These are phyloP conservation scores for Diaporthe helianthi DNA, from an alignment of 2,329 filamentous ascomycete genomes.

Conservation along the genomic window DNA sequence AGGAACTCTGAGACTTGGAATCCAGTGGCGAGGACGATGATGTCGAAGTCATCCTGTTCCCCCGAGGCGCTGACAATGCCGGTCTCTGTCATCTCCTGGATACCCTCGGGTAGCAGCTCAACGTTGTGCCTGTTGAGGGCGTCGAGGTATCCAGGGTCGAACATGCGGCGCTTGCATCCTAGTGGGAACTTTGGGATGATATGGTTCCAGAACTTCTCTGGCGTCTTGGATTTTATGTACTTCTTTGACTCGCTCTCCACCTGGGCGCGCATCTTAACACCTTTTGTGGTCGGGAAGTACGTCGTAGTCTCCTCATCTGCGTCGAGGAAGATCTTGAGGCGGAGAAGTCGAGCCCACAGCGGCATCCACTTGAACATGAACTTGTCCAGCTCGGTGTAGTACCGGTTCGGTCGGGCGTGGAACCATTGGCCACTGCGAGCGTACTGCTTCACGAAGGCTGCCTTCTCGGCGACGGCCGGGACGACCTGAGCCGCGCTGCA, in stretches of 20 bases:
- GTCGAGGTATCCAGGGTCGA: constrained; percentile 45
- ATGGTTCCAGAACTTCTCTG: constrained; percentile 38
- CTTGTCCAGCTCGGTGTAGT: constrained; percentile 31
- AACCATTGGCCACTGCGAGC: constrained; percentile 36
- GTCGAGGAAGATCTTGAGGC: constrained; percentile 36
- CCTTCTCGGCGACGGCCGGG: constrained; percentile 42
- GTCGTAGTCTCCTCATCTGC: constrained; percentile 7
- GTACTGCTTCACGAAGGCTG: constrained; percentile 31
- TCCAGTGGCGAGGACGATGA: constrained; percentile 41
- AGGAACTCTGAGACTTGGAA: constrained; percentile 41
- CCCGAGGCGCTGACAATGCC: constrained; percentile 38
- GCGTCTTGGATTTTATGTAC: constrained; percentile 42
- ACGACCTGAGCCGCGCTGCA: constrained; percentile 47
- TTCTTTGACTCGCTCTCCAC: constrained; percentile 22
- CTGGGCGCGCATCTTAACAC: not conserved
- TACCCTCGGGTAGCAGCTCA: constrained; percentile 39
- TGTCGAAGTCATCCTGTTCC: constrained; percentile 38
- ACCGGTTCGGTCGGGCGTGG: constrained; percentile 37
- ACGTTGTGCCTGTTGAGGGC: constrained; percentile 42
- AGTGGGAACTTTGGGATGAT: constrained; percentile 44
- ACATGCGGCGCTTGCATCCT: constrained; percentile 47
- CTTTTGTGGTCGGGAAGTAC: not conserved
- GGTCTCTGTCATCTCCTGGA: constrained; percentile 39
- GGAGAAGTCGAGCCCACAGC: constrained; percentile 34
- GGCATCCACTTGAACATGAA: constrained; percentile 38